These are phyloP conservation scores for Trichoderma atrobrunneum DNA, from an alignment of 2,329 filamentous ascomycete species.

Conservation along the genomic window DNA sequence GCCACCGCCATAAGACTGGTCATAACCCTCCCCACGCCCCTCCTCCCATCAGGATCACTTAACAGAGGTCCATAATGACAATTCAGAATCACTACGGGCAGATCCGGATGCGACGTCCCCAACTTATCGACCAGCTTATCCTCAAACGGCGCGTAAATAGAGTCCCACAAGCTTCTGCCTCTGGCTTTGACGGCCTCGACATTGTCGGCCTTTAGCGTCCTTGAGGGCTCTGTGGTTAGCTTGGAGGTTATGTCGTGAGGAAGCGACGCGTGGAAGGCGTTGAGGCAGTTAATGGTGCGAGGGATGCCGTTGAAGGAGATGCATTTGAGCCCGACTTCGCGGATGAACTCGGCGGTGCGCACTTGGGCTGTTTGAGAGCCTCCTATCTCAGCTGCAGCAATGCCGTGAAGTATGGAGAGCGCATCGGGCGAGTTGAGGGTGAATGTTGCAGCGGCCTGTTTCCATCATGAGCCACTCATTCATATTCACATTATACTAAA, in stretches of 20 bases:
- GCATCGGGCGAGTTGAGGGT: slow-evolving; percentile 83
- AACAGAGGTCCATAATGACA: slow-evolving; percentile 73
- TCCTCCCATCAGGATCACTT: slow-evolving; percentile 60
- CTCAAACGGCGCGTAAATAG: slow-evolving; percentile 73
- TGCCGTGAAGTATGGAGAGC: slow-evolving; percentile 59
- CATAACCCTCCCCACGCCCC: slow-evolving; percentile 63
- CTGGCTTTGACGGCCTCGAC: slow-evolving; percentile 54
- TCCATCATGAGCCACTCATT: background rate
- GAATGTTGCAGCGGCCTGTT: slow-evolving; percentile 73
- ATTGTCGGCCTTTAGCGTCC: slow-evolving; percentile 50
- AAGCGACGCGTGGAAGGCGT: slow-evolving; percentile 64
- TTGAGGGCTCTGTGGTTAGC: slow-evolving; percentile 57
- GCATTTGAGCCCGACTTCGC: slow-evolving; percentile 72
- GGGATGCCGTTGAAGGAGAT: slow-evolving; percentile 81
- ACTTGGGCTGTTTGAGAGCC: slow-evolving; percentile 29
- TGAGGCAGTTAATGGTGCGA: slow-evolving; percentile 78
- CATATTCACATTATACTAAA: background rate
- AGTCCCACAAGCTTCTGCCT: slow-evolving; percentile 69
- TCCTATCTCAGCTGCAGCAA: slow-evolving; percentile 37
- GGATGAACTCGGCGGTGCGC: slow-evolving; percentile 66
- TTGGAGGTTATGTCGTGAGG: slow-evolving; percentile 51
- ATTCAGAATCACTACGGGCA: slow-evolving; percentile 76
- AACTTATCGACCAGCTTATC: slow-evolving; percentile 69
- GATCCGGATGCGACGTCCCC: slow-evolving; percentile 72
- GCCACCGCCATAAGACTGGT: slow-evolving; percentile 73